phyloP scores from a whole-genome alignment of 2,329 filamentous ascomycete species.

The Cladosporium oxysporum region DNA sequence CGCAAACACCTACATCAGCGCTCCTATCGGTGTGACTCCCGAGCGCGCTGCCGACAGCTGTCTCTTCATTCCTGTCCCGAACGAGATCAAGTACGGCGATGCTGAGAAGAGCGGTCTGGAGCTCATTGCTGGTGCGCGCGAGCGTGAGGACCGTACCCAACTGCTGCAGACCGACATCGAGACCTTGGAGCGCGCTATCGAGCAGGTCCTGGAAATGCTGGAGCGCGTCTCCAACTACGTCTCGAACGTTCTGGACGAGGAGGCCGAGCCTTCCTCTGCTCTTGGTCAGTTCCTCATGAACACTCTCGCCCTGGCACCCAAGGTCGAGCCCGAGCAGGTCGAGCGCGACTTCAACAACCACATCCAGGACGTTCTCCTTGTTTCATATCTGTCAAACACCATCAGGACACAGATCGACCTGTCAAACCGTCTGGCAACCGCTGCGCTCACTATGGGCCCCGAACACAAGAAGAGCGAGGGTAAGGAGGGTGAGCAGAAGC shows the following conservation, averaged over 20 bases:
- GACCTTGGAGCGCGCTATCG: slow-evolving; percentile 78
- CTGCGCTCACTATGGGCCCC: slow-evolving; percentile 51
- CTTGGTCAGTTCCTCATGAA: slow-evolving; percentile 95
- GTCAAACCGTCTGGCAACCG: slow-evolving; percentile 84
- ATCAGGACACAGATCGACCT: slow-evolving; percentile 99
- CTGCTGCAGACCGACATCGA: slow-evolving; percentile 86
- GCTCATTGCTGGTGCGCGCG: slow-evolving; percentile 78
- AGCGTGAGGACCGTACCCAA: slow-evolving; percentile 71
- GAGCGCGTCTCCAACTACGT: slow-evolving; percentile 92
- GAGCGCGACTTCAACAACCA: slow-evolving; percentile 99
- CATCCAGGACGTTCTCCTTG: slow-evolving; percentile 97
- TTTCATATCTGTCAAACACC: slow-evolving; percentile 97
- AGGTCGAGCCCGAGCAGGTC: slow-evolving; percentile 86
- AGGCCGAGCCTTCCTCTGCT: slow-evolving; percentile 83
- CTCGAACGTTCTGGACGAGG: slow-evolving; percentile 90
- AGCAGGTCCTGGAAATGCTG: slow-evolving; percentile 84
- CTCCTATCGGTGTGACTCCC: slow-evolving; percentile 89
- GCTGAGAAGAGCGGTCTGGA: slow-evolving; percentile 76
- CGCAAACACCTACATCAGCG: slow-evolving; percentile 90
- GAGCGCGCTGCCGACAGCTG: slow-evolving; percentile 95
- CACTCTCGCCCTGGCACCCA: slow-evolving; percentile 86
- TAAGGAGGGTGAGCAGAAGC: slow-evolving; percentile 25
- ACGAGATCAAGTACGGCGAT: slow-evolving; percentile 88
- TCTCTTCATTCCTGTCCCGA: slow-evolving; percentile 94
- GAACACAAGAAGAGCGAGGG: slow-evolving; percentile 27